phyloP scores from a whole-genome alignment of 192 early-diverging fungal genomes.

The Geosiphon pyriformis region DNA sequence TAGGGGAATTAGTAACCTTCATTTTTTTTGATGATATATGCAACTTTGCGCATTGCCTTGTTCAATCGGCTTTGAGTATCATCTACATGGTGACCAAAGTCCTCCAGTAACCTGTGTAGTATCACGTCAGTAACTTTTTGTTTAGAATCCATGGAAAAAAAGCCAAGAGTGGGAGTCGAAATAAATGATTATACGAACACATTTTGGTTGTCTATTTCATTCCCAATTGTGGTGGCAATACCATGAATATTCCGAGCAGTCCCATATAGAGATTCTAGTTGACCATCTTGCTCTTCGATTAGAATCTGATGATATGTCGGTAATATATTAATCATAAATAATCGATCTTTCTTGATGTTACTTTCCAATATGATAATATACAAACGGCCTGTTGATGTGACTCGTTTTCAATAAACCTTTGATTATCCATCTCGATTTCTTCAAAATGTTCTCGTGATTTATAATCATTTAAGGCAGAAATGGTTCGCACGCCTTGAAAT shows the following conservation, averaged over 20 bases:
- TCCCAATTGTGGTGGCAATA: constrained; percentile 53
- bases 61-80: constrained; percentile 36
- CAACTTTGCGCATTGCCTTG: constrained; percentile 47
- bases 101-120: too few species aligned
- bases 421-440: constrained; percentile 25
- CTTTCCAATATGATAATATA: neutral
- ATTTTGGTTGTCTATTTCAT: constrained; percentile 51
- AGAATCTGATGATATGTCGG: constrained; percentile 33
- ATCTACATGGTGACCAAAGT: constrained; percentile 52
- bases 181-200: constrained; percentile 29
- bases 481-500: neutral
- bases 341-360: neutral
- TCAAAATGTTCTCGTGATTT: constrained; percentile 29
- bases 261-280: constrained; percentile 49
- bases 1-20: constrained; percentile 36
- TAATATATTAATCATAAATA: neutral
- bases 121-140: too few species aligned
- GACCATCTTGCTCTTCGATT: constrained; percentile 54
- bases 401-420: constrained; percentile 32
- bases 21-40: constrained; percentile 48
- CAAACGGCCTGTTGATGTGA: constrained; percentile 33
- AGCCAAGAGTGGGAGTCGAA: neutral
- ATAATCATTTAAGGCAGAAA: neutral
- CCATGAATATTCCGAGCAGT: constrained; percentile 52
- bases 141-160: constrained; percentile 27